Evolutionary conservation across 192 early-diverging fungal genomes (phyloP), one percentile per base, ranked within the genome.

Genomic region (Podila clonocystis): DNA sequence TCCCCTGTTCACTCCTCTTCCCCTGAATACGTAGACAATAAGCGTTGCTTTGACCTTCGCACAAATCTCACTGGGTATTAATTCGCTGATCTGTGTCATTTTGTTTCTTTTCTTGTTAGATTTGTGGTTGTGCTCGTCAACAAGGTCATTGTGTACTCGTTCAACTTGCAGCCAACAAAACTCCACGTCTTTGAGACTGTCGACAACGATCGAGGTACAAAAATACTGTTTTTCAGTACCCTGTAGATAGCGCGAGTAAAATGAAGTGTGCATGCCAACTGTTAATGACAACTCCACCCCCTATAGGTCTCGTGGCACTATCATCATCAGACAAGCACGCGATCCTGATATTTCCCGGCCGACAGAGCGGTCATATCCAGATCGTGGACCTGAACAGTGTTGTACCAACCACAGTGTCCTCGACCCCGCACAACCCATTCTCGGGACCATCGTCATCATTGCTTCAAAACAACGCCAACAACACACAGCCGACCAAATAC

Each of bases 321-420:
- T 93, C 92, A 24, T 86, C 91, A 33, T 89, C 87, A 50, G 83
- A 83, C 55, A 84, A 90, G 45, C 87, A 88, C 66, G 91, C 93
- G 9, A 92, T 93, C 26, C 74, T 98, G 49, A 93, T 93, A n/a
- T 93, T 97, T 76, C 93, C 94, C 9, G 96, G 93, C 13, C 86
- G 91, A 9, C 90, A 92, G 68, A 89, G 89, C 70, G 96, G 96
- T 20, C 95, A 97, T 61, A 89, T 97, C 59, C 94, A 96, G 72
- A 91, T 95, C 45, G 91, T 95, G 26, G 93, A 95, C 64, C 87
- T 96, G 41, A 89, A 91, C 74, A 87, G 87, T 34, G 77, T 84
- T 45, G 72, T 82, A 15, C 55, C 85, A 12, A 86, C 75, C 17
- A 84, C 85, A 6, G 82, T 84, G n/a, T 61, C 72, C 17, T 80